Percentiles rank a stretch among this genome's conserved stretches.
phyloP scores from a whole-genome alignment of 176 grass and related monocot genomes.

The Puya raimondii region DNA sequence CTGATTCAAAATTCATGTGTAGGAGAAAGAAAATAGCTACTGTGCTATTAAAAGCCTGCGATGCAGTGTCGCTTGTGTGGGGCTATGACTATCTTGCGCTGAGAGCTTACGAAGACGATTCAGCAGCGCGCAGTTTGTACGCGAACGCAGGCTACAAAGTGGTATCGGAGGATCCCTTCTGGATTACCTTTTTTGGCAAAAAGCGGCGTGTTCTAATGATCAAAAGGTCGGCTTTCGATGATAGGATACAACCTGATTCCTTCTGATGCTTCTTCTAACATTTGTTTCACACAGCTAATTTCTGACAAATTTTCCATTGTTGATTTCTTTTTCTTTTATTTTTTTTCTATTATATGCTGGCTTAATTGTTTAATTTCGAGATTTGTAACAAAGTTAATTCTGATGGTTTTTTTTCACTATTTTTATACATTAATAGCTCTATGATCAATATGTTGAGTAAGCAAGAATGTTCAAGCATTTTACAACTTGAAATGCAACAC shows the following conservation, averaged over 20 bases:
- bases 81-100: conserved; percentile 56
- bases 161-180: conserved; percentile 49
- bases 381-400: too few relatives aligned
- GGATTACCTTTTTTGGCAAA: conserved; percentile 61
- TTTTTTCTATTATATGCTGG: too few relatives aligned
- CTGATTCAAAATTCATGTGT: background rate
- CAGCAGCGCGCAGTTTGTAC: conserved; percentile 47
- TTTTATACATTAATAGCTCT: too few relatives aligned
- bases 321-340: too few relatives aligned
- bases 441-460: too few relatives aligned
- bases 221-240: conserved; percentile 33
- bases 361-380: too few relatives aligned
- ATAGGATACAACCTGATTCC: background rate
- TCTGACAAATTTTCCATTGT: too few relatives aligned
- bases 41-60: conserved; percentile 63
- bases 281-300: too few relatives aligned
- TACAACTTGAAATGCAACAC: too few relatives aligned
- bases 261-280: too few relatives aligned
- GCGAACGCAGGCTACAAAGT: conserved; percentile 58
- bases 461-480: too few relatives aligned
- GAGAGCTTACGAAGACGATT: conserved; percentile 65
- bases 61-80: conserved; percentile 47
- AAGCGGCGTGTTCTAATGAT: conserved; percentile 71
- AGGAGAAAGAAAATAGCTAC: conserved; percentile 83
- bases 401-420: too few relatives aligned